A percentile compares a stretch with the other conserved stretches of the same genome.
phyloP scores from a whole-genome alignment of 805 yeast species.

The Candida maltosa region DNA sequence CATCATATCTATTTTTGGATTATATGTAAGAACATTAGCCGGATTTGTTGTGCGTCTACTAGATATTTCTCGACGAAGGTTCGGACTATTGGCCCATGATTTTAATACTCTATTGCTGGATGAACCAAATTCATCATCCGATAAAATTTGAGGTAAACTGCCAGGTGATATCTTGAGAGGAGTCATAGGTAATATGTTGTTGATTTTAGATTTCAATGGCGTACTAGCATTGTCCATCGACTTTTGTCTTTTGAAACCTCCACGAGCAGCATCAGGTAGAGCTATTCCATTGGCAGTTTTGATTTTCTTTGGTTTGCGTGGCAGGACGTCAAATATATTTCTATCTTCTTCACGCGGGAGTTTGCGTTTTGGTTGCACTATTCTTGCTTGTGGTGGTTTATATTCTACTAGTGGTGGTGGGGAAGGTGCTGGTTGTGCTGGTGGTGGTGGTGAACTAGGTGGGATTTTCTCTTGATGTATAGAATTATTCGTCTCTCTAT shows the following conservation, averaged over 20 bases:
- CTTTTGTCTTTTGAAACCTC: constrained; percentile 9
- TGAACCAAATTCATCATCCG: constrained; percentile 36
- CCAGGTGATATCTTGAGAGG: constrained; percentile 12
- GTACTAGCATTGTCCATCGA: not conserved
- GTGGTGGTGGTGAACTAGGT: not conserved
- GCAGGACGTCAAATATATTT: too few species aligned
- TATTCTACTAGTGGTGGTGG: not conserved
- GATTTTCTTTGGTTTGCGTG: constrained; percentile 4
- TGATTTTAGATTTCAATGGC: too few species aligned
- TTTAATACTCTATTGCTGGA: constrained; percentile 18
- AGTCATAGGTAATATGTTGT: constrained; percentile 3
- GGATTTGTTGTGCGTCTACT: constrained; percentile 51
- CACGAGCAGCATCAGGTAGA: constrained; percentile 37
- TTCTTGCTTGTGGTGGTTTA: not conserved
- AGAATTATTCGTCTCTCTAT: too few species aligned
- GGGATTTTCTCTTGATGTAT: too few species aligned
- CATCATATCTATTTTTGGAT: constrained; percentile 63
- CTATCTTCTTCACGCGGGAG: too few species aligned
- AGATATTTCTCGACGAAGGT: constrained; percentile 23
- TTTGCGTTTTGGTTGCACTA: not conserved
- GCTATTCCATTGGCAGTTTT: constrained; percentile 30
- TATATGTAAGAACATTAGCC: constrained; percentile 67
- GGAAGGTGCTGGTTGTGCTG: not conserved
- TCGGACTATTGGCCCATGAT: constrained; percentile 40
- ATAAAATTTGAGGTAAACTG: constrained; percentile 36